Base-by-base conservation (phyloP, 2,329 filamentous ascomycete genomes). In the Alternaria ethzedia region DNA sequence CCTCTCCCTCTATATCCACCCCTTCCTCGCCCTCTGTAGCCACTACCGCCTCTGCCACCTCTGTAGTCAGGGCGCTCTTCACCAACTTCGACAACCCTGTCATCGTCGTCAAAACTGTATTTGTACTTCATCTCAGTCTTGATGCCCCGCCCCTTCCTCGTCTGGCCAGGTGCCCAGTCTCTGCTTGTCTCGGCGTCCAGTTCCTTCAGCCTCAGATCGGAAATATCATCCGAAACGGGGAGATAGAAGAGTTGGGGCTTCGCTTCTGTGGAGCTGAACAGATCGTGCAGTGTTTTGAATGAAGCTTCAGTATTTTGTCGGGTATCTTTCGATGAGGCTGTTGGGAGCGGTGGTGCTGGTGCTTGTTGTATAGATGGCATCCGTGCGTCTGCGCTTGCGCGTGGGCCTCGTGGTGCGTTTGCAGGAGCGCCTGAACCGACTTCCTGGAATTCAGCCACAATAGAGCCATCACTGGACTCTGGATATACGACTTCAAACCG, bases 181-280 rank as follows among this genome's bases (percentile, higher is more conserved):
- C 78, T 70, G 58, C 77, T 80, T 12, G 82, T 84, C 55, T 78
- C 77, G 6, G 79, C 74, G 15, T 86, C 83, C 15, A 91, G 82
- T 54, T 84, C 83, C 60, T 90, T 87, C 5, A 94, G 81, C 12
- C 95, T 88, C 49, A 86, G 85, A 15, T 87, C 84, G 1, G 87
- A 90, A 6, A 94, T 81, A 0, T 89, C 86, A 6, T 88, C 85
- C 0, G 88, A 78, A 0, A 93, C 91, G 2, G 91, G 88, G 46
- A 87, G 82, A 78, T 84, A 91, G 78, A 91, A 91, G 13, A 91
- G 79, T 66, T 87, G 87, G 1, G 89, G 89, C 72, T 90, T 90
- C 0, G 87, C 79, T 2, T 81, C 82, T 0, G 89, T 91, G 17
- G 83, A 88, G 47, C 80, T 77, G 77, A 91, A 91, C 12, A 88